Conservation (phyloP, 2,329 filamentous ascomycete species). For the Albophoma yamanashiensis region DNA sequence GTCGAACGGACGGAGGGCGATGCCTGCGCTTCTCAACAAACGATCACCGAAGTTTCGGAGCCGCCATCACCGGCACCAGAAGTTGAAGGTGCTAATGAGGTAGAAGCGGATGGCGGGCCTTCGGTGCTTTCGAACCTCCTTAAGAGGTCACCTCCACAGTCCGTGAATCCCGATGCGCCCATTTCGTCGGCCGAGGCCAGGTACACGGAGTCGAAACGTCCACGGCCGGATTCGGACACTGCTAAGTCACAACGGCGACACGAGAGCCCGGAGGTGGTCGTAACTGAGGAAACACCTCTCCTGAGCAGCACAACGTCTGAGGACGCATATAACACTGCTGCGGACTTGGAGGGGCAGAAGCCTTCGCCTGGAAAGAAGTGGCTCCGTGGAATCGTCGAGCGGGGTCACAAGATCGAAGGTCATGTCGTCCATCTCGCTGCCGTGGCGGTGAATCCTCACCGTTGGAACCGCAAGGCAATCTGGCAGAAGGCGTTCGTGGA, state of each 20-base stretch:
- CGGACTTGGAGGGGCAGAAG: slow-evolving; percentile 43
- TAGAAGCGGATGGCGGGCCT: slow-evolving; percentile 14
- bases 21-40: slow-evolving; percentile 30
- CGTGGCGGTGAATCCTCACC: slow-evolving; percentile 48
- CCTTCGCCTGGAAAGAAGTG: slow-evolving; percentile 18
- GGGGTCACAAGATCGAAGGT: slow-evolving; percentile 20
- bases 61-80: slow-evolving; percentile 17
- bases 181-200: not conserved
- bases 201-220: not conserved
- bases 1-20: slow-evolving; percentile 11
- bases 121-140: slow-evolving; percentile 40
- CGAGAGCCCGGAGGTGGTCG: slow-evolving; percentile 5
- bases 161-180: slow-evolving; percentile 8
- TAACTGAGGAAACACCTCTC: slow-evolving; percentile 37
- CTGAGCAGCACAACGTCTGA: slow-evolving; percentile 22
- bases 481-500: slow-evolving; percentile 54
- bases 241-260: slow-evolving; percentile 4
- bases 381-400: slow-evolving; percentile 20
- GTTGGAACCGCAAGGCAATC: slow-evolving; percentile 59
- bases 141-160: slow-evolving; percentile 35
- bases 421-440: slow-evolving; percentile 18
- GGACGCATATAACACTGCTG: slow-evolving; percentile 17
- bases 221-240: not conserved
- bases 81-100: slow-evolving; percentile 6
- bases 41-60: slow-evolving; percentile 53